Evolutionary conservation across 768 basidiomycete genomes (phyloP), one percentile per base, ranked within the genome.

Genomic region (Cystobasidium onofrii): DNA sequence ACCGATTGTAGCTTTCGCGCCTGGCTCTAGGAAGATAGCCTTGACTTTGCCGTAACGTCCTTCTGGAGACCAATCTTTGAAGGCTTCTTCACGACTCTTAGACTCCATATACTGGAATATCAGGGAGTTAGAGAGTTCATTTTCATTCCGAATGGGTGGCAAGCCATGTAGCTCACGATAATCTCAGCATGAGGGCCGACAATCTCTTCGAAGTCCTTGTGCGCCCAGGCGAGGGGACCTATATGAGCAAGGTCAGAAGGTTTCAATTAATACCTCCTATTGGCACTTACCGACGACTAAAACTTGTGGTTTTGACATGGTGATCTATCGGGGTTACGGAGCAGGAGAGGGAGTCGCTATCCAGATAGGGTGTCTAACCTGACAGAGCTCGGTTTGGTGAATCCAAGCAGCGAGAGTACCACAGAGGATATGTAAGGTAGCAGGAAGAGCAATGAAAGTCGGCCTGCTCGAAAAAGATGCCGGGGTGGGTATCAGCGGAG

Each of bases 151-250:
- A 43, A 52, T 29, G 4, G 20, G n/a, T 15, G 25, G 23, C 29
- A 12, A 31, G 36, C 20, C 33, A 18, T 12, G 17, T 1, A 13
- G 85, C 90, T 79, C 80, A 92, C 92, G 62, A 92, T 83, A 34
- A 93, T 84, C 64, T 92, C 88, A 36, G 90, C 87, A 72, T 90
- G 85, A 66, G 84, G 83, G 0, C 85, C 85, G 43, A 92, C 86
- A 74, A 91, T 83, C 43, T 84, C 81, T 71, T 87, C 82, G 66
- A 87, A 84, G 73, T 93, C 90, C 29, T 90, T 84, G 74, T 89
- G 87, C 0, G 91, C 90, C 91, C 91, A 93, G 34, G 88, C 85
- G 72, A 92, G 86, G 74, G 86, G 81, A 65, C 87, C 90, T 90
- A 36, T 10, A 31, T 67, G 17, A 3, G 34, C n/a, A 29, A 27